Percentiles rank a stretch among this genome's conserved stretches.
Evolutionary conservation across 2,329 filamentous ascomycete genomes (phyloP).

Genomic region (Sporothrix mexicana): DNA sequence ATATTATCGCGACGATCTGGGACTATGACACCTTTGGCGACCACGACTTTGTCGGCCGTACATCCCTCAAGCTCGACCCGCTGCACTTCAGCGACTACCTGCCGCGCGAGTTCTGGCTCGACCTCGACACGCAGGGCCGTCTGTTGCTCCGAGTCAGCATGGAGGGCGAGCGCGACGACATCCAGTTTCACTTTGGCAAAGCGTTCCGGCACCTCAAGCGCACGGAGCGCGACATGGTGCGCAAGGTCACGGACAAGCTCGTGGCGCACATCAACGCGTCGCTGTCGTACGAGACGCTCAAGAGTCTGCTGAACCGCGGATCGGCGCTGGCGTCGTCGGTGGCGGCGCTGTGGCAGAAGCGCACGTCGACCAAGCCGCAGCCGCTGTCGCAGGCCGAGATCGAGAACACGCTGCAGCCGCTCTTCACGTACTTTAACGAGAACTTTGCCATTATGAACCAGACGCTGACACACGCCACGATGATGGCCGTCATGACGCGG

Average conservation of each 20-base stretch:
- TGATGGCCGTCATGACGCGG: slow-evolving; percentile 97
- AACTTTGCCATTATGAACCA: slow-evolving; percentile 99
- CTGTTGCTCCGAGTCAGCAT: slow-evolving; percentile 91
- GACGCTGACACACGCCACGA: slow-evolving; percentile 91
- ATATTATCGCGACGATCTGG: slow-evolving; percentile 97
- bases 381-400: slow-evolving; percentile 72
- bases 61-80: slow-evolving; percentile 98
- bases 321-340: slow-evolving; percentile 60
- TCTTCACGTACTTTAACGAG: slow-evolving; percentile 95
- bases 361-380: slow-evolving; percentile 59
- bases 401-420: slow-evolving; percentile 77
- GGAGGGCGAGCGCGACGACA: slow-evolving; percentile 98
- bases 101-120: slow-evolving; percentile 95
- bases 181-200: slow-evolving; percentile 98
- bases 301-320: slow-evolving; percentile 71
- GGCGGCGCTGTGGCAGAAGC: slow-evolving; percentile 70
- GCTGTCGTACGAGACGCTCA: slow-evolving; percentile 81
- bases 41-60: slow-evolving; percentile 95
- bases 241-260: slow-evolving; percentile 98
- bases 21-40: slow-evolving; percentile 97
- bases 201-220: slow-evolving; percentile 94
- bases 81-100: slow-evolving; percentile 95
- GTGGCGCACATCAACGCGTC: slow-evolving; percentile 91
- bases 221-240: slow-evolving; percentile 96
- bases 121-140: slow-evolving; percentile 92